A percentile compares a stretch with the other conserved stretches of the same genome.
phyloP scores from a whole-genome alignment of 2,329 filamentous ascomycete species.

The Endocalyx cinctus region DNA sequence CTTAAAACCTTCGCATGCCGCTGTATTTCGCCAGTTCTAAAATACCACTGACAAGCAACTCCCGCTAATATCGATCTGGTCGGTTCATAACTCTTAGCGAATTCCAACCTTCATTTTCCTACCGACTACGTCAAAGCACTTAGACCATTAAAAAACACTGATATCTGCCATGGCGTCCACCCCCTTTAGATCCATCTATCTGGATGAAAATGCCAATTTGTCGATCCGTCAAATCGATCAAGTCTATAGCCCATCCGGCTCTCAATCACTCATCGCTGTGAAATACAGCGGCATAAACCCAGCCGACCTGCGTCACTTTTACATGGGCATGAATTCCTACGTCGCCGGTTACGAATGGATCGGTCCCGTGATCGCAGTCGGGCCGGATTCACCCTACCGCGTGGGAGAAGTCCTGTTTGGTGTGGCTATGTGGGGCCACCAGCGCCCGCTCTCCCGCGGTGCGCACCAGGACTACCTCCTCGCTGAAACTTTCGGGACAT shows the following conservation, averaged over 20 bases:
- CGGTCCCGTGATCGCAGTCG: constrained; percentile 8
- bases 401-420: constrained; percentile 13
- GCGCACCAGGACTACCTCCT: constrained; percentile 17
- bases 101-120: too few species aligned
- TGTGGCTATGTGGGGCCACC: constrained; percentile 7
- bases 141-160: too few species aligned
- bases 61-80: too few species aligned
- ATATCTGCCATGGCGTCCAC: too few species aligned
- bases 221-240: too few species aligned
- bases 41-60: too few species aligned
- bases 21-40: too few species aligned
- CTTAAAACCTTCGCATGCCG: too few species aligned
- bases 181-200: too few species aligned
- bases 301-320: constrained; percentile 15
- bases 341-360: constrained; percentile 18
- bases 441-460: constrained; percentile 10
- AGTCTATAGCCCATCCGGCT: constrained; percentile 4
- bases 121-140: too few species aligned
- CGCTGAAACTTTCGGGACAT: constrained; percentile 8
- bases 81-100: too few species aligned
- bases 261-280: constrained; percentile 12
- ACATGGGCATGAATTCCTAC: constrained; percentile 16
- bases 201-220: too few species aligned
- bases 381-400: constrained; percentile 8
- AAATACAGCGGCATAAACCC: constrained; percentile 18